phyloP scores from a whole-genome alignment of 2,329 filamentous ascomycete species.

The Cercospora sp. region DNA sequence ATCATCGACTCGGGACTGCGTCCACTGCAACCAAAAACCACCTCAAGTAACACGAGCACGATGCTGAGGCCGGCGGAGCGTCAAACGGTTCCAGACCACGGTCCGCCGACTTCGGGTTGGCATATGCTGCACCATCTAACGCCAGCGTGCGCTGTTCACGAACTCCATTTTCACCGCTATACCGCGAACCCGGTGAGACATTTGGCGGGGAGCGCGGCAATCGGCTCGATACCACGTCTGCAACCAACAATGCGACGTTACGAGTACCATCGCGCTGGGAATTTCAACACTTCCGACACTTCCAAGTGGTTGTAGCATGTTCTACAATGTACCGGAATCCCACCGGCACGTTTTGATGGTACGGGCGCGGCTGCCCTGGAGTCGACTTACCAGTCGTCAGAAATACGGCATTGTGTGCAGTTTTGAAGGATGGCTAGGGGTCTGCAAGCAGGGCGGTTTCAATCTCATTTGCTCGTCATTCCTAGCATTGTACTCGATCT shows the following conservation, averaged over 20 bases:
- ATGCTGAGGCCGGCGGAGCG: background rate
- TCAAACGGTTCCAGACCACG: background rate
- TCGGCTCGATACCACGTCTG: background rate
- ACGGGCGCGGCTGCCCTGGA: background rate
- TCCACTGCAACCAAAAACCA: background rate
- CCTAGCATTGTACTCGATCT: background rate
- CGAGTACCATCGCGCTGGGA: background rate
- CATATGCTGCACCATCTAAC: background rate
- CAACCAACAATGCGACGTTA: background rate
- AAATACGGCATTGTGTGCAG: background rate
- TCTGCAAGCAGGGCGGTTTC: too few relatives aligned
- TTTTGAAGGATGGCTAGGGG: background rate
- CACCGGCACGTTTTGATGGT: background rate
- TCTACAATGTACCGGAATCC: background rate
- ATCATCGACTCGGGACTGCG: background rate
- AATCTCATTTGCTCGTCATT: background rate
- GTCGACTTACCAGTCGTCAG: background rate
- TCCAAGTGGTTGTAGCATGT: background rate
- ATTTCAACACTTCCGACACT: background rate
- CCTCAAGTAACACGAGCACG: background rate
- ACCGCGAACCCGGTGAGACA: background rate
- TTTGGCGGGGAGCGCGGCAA: background rate
- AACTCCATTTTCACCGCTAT: background rate
- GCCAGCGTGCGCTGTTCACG: background rate
- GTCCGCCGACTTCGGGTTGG: background rate